These are phyloP conservation scores for Ophiostoma piceae DNA, from an alignment of 2,329 filamentous ascomycete species.

Conservation along the genomic window DNA sequence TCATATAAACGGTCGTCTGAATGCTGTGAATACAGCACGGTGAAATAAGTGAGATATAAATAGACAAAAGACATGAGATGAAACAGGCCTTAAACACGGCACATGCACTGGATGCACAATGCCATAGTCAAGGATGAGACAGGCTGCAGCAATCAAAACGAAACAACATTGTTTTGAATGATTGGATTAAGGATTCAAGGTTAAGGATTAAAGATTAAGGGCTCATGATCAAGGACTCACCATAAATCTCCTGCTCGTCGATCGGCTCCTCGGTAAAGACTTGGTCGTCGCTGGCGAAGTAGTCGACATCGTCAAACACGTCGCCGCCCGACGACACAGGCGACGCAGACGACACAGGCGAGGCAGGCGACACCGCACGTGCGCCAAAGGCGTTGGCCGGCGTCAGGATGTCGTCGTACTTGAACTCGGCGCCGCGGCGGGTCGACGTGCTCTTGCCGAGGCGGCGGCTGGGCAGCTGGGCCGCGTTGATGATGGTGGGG, in stretches of 20 bases:
- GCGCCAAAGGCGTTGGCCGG: slow-evolving; percentile 27
- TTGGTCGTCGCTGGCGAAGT: slow-evolving; percentile 36
- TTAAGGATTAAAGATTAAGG: no score
- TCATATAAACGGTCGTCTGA: neutral
- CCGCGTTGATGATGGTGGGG: slow-evolving; percentile 82
- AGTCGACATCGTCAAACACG: slow-evolving; percentile 27
- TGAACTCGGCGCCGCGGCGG: slow-evolving; percentile 45
- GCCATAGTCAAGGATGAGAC: neutral
- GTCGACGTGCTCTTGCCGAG: slow-evolving; percentile 46
- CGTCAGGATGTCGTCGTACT: slow-evolving; percentile 44
- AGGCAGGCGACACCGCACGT: slow-evolving; percentile 28
- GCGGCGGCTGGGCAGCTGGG: slow-evolving; percentile 79
- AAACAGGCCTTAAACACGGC: neutral
- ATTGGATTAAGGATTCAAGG: no score
- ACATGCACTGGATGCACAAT: slow-evolving; percentile 2
- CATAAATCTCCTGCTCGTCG: slow-evolving; percentile 95
- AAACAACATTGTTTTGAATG: neutral
- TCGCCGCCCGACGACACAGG: slow-evolving; percentile 35
- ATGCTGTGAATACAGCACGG: neutral
- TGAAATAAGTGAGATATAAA: neutral
- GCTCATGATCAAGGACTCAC: slow-evolving; percentile 43
- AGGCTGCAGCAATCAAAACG: neutral
- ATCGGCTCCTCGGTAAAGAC: slow-evolving; percentile 71
- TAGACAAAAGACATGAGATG: neutral
- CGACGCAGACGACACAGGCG: slow-evolving; percentile 36